Percentiles rank a stretch among this genome's conserved stretches.
Conservation (phyloP, 2,329 filamentous ascomycete species). For the Aspergillus thermomutatus region DNA sequence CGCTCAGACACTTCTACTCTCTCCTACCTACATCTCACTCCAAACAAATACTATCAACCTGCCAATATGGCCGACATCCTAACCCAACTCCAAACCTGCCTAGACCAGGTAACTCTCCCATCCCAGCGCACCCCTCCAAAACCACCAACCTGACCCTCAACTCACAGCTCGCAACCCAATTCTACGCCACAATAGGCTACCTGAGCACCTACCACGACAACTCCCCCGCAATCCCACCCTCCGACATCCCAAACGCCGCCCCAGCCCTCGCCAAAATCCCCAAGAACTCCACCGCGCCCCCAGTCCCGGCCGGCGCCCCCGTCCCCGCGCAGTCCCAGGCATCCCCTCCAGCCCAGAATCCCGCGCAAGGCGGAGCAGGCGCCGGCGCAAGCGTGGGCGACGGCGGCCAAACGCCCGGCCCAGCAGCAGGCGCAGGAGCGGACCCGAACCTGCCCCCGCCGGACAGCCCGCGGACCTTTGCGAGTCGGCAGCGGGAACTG, state of each 20-base stretch:
- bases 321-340: conserved; percentile 16
- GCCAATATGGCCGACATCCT: conserved; percentile 45
- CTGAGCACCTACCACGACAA: conserved; percentile 46
- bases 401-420: conserved; percentile 14
- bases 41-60: background rate
- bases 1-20: background rate
- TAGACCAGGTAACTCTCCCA: conserved; percentile 41
- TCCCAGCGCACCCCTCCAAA: background rate
- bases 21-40: background rate
- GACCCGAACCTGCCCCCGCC: conserved; percentile 34
- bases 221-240: conserved; percentile 34
- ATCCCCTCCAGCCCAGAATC: conserved; percentile 14
- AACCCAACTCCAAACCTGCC: conserved; percentile 50
- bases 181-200: conserved; percentile 50
- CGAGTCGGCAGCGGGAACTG: conserved; percentile 44
- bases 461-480: conserved; percentile 41
- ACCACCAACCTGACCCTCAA: background rate
- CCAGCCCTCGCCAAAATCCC: conserved; percentile 40
- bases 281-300: conserved; percentile 37
- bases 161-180: conserved; percentile 48
- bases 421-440: conserved; percentile 11
- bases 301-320: conserved; percentile 28
- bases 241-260: conserved; percentile 29
- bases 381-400: conserved; percentile 15
- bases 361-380: conserved; percentile 13